Conservation (phyloP, 768 basidiomycete species). For the Hemileccinum rubropunctum region DNA sequence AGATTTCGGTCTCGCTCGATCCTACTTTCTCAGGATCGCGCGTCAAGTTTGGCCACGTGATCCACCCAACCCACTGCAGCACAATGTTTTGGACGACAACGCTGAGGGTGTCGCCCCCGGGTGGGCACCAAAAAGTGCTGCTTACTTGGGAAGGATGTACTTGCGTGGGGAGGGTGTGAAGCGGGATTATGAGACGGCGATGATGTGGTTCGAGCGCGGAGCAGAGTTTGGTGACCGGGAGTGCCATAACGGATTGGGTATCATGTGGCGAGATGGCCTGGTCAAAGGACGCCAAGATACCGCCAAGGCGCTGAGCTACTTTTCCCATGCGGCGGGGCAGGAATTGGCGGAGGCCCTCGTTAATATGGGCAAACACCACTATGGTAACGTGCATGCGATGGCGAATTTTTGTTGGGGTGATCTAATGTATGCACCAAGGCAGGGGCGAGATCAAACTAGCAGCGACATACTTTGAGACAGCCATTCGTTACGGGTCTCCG, state of each 20-base stretch:
- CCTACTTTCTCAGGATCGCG: slow-evolving; percentile 84
- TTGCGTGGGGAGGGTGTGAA: slow-evolving; percentile 90
- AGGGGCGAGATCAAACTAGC: slow-evolving; percentile 67
- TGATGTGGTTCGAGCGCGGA: slow-evolving; percentile 94
- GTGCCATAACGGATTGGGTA: slow-evolving; percentile 85
- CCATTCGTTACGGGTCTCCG: slow-evolving; percentile 82
- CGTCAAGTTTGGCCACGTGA: slow-evolving; percentile 88
- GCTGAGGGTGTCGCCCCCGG: slow-evolving; percentile 52
- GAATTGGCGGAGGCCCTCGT: slow-evolving; percentile 93
- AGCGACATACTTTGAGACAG: slow-evolving; percentile 75
- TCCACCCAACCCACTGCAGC: slow-evolving; percentile 51
- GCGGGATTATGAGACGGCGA: slow-evolving; percentile 69
- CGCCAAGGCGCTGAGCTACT: slow-evolving; percentile 62
- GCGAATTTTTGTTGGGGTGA: neutral
- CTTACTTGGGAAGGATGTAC: slow-evolving; percentile 91
- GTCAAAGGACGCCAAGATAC: slow-evolving; percentile 65
- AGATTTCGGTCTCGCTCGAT: slow-evolving; percentile 70
- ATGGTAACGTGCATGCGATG: slow-evolving; percentile 37
- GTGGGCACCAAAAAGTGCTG: slow-evolving; percentile 76
- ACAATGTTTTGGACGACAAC: slow-evolving; percentile 41
- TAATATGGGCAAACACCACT: slow-evolving; percentile 82
- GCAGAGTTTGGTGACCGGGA: slow-evolving; percentile 80
- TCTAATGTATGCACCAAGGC: slow-evolving; percentile 40
- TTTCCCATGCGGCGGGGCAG: slow-evolving; percentile 76
- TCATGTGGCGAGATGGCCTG: slow-evolving; percentile 90